phyloP scores from a whole-genome alignment of 177 flowering plant species.

The Telopea speciosissima region DNA sequence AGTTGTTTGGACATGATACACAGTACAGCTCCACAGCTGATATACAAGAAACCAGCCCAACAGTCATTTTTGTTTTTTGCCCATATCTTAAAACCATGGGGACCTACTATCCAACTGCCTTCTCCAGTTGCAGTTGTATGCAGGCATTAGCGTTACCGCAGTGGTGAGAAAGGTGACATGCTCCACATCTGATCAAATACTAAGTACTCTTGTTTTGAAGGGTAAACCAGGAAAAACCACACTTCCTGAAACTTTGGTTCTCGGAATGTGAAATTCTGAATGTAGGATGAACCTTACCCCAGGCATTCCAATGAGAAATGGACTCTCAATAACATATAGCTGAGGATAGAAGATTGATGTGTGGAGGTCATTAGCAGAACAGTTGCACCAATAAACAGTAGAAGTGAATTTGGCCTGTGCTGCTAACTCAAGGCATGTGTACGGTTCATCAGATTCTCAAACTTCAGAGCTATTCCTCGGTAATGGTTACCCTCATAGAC shows the following conservation, averaged over 20 bases:
- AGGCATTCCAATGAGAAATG: neutral
- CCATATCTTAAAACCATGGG: neutral
- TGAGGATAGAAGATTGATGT: neutral
- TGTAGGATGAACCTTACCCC: neutral
- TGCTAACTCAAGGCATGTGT: slow-evolving; percentile 6
- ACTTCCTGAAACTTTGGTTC: neutral
- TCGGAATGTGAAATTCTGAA: neutral
- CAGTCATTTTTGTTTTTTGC: neutral
- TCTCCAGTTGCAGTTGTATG: neutral
- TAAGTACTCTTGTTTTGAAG: neutral
- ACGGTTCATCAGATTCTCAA: slow-evolving; percentile 36
- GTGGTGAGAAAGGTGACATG: neutral
- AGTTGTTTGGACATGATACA: neutral
- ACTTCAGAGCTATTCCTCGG: slow-evolving; percentile 34
- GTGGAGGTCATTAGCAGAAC: no score
- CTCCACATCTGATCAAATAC: neutral
- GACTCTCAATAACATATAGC: neutral
- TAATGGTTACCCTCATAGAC: slow-evolving; percentile 39
- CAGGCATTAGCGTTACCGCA: neutral
- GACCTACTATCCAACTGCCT: neutral
- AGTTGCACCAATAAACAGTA: neutral
- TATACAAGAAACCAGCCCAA: neutral
- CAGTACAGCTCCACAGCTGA: neutral
- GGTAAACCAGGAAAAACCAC: neutral
- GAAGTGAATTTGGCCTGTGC: neutral